Conservation (phyloP, 2,329 filamentous ascomycete genomes). For the Boeremia lycopersici region DNA sequence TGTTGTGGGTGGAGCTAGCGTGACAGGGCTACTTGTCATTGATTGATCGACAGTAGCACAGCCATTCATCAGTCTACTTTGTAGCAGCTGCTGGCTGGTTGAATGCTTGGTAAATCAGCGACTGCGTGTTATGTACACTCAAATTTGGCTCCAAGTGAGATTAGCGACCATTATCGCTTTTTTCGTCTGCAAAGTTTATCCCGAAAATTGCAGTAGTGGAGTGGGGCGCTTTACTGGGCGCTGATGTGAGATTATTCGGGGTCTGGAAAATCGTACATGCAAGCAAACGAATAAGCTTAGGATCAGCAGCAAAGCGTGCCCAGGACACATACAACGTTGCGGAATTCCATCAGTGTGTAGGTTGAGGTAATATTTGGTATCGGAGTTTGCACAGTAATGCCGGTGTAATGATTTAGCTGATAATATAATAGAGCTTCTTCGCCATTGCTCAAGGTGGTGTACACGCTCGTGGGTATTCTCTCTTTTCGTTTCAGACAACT, state of each 20-base stretch:
- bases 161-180: no score
- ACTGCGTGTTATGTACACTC: no score
- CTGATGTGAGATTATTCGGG: constrained; percentile 10
- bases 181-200: no score
- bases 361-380: background rate
- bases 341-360: no score
- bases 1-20: no score
- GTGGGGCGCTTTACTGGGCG: background rate
- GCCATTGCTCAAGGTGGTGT: background rate
- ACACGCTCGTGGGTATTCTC: background rate
- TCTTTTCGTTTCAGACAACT: background rate
- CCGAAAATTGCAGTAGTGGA: background rate
- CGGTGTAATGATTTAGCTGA: background rate
- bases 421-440: background rate
- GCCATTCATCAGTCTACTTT: no score
- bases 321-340: no score
- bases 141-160: no score
- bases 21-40: no score
- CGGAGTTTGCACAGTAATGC: background rate
- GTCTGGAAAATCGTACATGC: background rate
- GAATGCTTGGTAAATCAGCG: no score
- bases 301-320: background rate
- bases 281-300: background rate
- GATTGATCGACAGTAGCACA: no score
- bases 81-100: no score